phyloP scores from a whole-genome alignment of 1,284 basidiomycete genomes.

The Marasmius oreades region DNA sequence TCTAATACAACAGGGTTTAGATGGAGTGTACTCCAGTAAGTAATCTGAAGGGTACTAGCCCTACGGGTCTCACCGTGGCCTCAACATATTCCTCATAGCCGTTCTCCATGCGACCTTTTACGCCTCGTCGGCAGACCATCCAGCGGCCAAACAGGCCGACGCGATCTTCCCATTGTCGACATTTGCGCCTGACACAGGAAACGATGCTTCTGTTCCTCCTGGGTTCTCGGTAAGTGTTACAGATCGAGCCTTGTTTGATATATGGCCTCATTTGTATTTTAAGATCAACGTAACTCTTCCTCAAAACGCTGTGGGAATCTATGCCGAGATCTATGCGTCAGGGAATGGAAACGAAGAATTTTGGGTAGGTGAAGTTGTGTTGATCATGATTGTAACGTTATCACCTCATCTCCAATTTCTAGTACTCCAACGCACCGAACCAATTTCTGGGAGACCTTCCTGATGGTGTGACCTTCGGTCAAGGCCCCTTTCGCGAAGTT shows the following conservation, averaged over 20 bases:
- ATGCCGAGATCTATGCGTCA: constrained; percentile 70
- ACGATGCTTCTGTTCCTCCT: constrained; percentile 70
- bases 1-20: constrained; percentile 49
- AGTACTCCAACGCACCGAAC: constrained; percentile 74
- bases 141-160: constrained; percentile 57
- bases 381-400: not conserved
- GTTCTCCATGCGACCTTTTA: constrained; percentile 70
- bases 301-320: constrained; percentile 62
- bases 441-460: constrained; percentile 52
- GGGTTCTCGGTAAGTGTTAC: constrained; percentile 61
- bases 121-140: constrained; percentile 49
- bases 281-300: constrained; percentile 70
- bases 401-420: constrained; percentile 8
- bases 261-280: not conserved
- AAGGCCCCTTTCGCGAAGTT: constrained; percentile 76
- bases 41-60: not conserved
- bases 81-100: constrained; percentile 34
- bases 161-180: constrained; percentile 17
- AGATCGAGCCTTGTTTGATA: not conserved
- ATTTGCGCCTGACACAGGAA: constrained; percentile 39
- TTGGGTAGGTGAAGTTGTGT: constrained; percentile 46
- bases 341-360: constrained; percentile 76
- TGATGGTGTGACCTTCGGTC: constrained; percentile 30
- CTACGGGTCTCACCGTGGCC: not conserved
- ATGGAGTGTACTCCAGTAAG: constrained; percentile 69